Base-by-base conservation (phyloP, 2,329 filamentous ascomycete species). In the Botrytis paeoniae region DNA sequence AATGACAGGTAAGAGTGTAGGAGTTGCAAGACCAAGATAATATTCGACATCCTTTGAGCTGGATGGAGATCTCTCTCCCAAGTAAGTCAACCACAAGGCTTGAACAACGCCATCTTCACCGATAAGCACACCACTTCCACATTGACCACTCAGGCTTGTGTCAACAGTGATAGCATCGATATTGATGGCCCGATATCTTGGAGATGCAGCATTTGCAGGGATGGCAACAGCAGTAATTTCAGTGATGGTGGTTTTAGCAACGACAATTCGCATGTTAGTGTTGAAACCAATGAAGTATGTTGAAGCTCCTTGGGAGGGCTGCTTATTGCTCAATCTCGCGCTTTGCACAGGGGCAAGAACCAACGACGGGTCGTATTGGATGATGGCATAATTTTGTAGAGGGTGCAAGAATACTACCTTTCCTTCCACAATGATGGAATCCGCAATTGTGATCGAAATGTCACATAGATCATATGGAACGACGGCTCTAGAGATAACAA, bases 221-320 rank as follows among this genome's bases (percentile, higher is more conserved):
- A 99, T 98, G 0, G 95, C 94, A 4, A 98, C 96, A 3, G 96
- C 96, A 18, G 95, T 98, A 79, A 99, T 97, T 81, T 99, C 96
- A 0, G 97, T 99, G 22, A 99, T 94, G 0, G 92, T 94, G 0
- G 96, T 98, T 78, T 97, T 94, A 8, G 94, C 93, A 78, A 98
- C 93, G 6, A 98, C 95, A 59, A 98, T 93, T 51, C 95, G 90
- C 75, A 95, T 92, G 77, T 98, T 98, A 77, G 97, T 91, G 81
- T 99, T 99, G 85, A 97, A 97, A n/a, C 96, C 97, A 75, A 99
- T 92, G 83, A 99, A 99, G 77, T 97, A 95, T 0, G 95, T 98
- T 73, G 95, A 92, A 66, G 95, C 93, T 51, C 96, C 96, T 84
- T 98, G 96, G 69, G 94, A 95, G 81, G 98, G 94, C 78, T 91